Evolutionary conservation across 2,329 filamentous ascomycete genomes (phyloP).

Genomic region (Neonectria faginata): DNA sequence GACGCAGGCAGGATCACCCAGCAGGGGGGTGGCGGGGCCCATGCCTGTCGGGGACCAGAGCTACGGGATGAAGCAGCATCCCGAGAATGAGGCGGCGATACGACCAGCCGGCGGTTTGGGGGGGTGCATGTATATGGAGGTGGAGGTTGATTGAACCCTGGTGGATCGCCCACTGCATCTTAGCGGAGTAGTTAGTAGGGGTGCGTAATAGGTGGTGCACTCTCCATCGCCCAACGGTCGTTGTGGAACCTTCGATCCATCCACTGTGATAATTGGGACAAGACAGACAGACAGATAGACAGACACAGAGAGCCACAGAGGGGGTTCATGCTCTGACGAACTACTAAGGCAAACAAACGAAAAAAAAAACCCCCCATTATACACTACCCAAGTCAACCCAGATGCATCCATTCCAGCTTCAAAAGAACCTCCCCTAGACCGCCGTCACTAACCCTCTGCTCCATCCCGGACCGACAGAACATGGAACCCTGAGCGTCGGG

Average conservation of each 20-base stretch:
- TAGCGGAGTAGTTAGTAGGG: neutral
- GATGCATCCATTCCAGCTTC: neutral
- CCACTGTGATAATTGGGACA: neutral
- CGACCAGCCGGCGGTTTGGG: conserved; percentile 11
- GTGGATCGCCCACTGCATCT: neutral
- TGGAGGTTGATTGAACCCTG: neutral
- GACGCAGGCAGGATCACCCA: neutral
- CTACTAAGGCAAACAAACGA: no score
- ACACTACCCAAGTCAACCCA: no score
- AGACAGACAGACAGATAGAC: no score
- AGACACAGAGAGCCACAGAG: no score
- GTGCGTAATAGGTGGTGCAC: neutral
- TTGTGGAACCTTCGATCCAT: neutral
- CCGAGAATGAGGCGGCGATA: conserved; percentile 30
- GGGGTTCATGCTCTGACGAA: no score
- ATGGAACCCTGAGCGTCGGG: neutral
- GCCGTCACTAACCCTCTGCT: no score
- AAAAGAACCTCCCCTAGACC: conserved; percentile 15
- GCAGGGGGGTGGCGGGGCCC: conserved; percentile 31
- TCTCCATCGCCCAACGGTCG: conserved; percentile 1
- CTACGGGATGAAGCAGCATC: conserved; percentile 33
- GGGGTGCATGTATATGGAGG: neutral
- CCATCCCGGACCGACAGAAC: conserved; percentile 5
- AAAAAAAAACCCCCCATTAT: no score
- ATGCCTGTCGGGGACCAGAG: conserved; percentile 41